phyloP scores from a whole-genome alignment of 306 rosid genomes.

The Prunus padus region DNA sequence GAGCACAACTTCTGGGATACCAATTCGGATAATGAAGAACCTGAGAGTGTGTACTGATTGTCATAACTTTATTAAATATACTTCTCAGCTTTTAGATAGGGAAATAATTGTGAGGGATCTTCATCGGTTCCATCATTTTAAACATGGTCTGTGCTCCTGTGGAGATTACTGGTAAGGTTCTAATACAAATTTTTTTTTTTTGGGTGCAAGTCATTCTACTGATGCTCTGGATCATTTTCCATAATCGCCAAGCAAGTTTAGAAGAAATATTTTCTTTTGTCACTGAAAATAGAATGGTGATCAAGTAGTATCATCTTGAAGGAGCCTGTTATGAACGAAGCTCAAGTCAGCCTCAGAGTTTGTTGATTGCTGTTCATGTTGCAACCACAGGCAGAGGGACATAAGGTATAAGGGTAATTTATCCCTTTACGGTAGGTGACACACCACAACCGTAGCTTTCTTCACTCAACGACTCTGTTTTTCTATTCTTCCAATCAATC shows the following conservation, averaged over 20 bases:
- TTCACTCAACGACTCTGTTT: constrained; percentile 39
- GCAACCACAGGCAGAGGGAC: not conserved
- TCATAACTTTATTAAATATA: constrained; percentile 66
- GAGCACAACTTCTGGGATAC: constrained; percentile 37
- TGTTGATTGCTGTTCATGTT: constrained; percentile 8
- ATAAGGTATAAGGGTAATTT: not conserved
- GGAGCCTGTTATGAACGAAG: not conserved
- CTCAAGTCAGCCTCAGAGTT: constrained; percentile 3
- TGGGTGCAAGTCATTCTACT: constrained; percentile 3
- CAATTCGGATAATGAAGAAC: constrained; percentile 72
- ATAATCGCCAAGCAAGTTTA: too few species aligned
- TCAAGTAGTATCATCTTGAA: not conserved
- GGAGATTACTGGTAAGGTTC: constrained; percentile 71
- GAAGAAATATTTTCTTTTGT: too few species aligned
- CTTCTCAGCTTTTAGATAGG: constrained; percentile 65
- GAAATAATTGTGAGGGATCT: constrained; percentile 68
- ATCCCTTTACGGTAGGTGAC: too few species aligned
- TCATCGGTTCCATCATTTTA: constrained; percentile 70
- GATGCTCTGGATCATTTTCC: not conserved
- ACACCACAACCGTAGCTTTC: constrained; percentile 8
- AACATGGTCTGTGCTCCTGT: constrained; percentile 64
- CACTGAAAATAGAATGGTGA: too few species aligned
- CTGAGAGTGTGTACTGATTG: constrained; percentile 66
- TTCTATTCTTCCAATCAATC: constrained; percentile 48
- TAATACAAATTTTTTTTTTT: not conserved